Evolutionary conservation across 495 filamentous ascomycete species (phyloP), one percentile per base, ranked within the genome.

Genomic region (Hypoxylon intermedium): DNA sequence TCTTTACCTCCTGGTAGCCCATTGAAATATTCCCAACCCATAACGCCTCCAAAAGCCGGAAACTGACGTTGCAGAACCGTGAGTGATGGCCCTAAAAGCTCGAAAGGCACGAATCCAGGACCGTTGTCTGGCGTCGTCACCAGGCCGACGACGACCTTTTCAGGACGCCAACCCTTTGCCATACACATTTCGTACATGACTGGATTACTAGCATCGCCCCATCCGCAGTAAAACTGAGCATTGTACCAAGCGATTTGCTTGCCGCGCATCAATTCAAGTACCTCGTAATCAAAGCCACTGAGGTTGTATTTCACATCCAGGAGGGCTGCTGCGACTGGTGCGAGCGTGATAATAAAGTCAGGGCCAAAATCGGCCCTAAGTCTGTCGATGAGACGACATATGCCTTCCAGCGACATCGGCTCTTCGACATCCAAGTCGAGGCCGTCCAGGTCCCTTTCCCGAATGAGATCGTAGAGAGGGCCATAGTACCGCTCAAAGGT

Each of bases 11-110:
- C 86, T 0, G 87, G 87, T 37, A 79, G 63, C 1, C 82, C 78
- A 73, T 92, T 92, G 68, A 88, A 93, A 63, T 91, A 95, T 69
- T 93, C 91, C 91, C 91, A 95, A 2, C 91, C 90, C 85, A 89
- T 89, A 0, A 93, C 84, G 1, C 91, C 90, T 6, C 90, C 91
- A 69, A 93, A 92, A 21, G 77, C 77, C 2, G 83, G 81, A 52
- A 83, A 89, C 53, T 63, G 65, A 11, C 72, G 73, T 31, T 79
- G 69, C 31, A 83, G 62, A 62, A 86, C 58, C 6, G 60, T 53
- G 0, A 80, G 70, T 34, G 86, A 71, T 2, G 76, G 68, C 19
- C 68, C 68, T 43, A 75, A 45, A 5, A 62, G 50, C 56, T 58
- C 75, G 37, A 61, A 67, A 40, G 61, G 68, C 47, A 77, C 77